Base-by-base conservation (phyloP, 129 eudicot species). In the sunflower (Helianthus annuus) region DNA sequence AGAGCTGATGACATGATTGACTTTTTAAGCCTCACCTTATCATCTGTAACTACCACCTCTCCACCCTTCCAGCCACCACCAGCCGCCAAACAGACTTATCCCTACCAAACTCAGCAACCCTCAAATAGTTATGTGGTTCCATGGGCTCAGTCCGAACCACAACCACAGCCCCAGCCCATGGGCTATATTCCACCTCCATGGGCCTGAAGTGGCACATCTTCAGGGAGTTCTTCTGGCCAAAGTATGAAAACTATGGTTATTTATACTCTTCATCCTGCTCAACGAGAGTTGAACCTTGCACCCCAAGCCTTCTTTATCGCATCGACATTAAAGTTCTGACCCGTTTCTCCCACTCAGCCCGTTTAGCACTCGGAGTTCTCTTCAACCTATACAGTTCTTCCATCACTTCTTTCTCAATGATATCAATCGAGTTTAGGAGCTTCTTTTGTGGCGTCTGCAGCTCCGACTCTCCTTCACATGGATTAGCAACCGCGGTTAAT, bases 131-230 rank as follows among this genome's bases (percentile, higher is more conserved):
- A 91, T 16, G 85, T 88, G 58, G 97, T 87, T 34, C 97, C 96
- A 4, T 91, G 97, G 96, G 96, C 97, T 49, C 94, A 85, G 80
- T 77, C 96, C 0, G 82, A 90, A 45, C 76, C 87, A 0, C 88
- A 80, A 48, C 73, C 59, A 1, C 32, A 27, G 32, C 32, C 32
- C 7, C 83, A 79, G 58, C 66, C 66, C 3, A 59, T 59, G 15
- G 82, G 71, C 55, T 89, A 87, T 65, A 84, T 86, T 7, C 92
- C 96, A 39, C 98, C 98, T 15, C 98, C 98, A 52, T 92, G 98
- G 98, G 98, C 87, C n/a, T n/a, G n/a, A 34, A 83, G 67, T 69
- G 85, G 75, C 29, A 65, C 86, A 24, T 73, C 89, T 10, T 59
- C 83, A 6, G 92, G 87, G 57, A 70, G 32, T 63, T 75, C 89